A percentile compares a stretch with the other conserved stretches of the same genome.
These are phyloP conservation scores for Populus alba DNA, from an alignment of 345 rosid species.

Conservation along the genomic window DNA sequence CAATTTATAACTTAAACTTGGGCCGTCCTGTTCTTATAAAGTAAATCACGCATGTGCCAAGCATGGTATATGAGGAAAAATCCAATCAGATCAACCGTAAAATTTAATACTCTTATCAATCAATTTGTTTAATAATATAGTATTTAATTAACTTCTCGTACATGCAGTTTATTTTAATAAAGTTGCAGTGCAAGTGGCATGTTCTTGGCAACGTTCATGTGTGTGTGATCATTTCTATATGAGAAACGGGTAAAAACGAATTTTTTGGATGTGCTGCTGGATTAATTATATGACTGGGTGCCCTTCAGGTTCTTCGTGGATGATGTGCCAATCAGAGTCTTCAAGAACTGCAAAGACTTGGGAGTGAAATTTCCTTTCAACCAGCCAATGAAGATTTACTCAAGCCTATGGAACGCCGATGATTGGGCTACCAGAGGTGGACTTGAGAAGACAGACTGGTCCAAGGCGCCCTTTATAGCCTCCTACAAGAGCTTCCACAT, in stretches of 20 bases:
- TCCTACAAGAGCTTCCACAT: conserved; percentile 72
- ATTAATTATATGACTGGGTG: background rate
- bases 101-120: no score
- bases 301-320: conserved; percentile 68
- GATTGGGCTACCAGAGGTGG: conserved; percentile 96
- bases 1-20: background rate
- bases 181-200: background rate
- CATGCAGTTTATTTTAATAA: background rate
- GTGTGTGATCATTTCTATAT: background rate
- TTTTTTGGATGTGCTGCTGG: background rate
- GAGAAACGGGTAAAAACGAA: background rate
- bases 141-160: background rate
- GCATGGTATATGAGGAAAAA: background rate
- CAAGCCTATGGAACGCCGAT: conserved; percentile 83
- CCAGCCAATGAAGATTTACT: conserved; percentile 87
- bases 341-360: conserved; percentile 74
- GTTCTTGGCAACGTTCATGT: background rate
- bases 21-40: background rate
- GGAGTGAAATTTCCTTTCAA: conserved; percentile 72
- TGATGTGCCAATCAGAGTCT: conserved; percentile 67
- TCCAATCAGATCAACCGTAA: background rate
- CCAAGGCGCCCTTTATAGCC: conserved; percentile 70
- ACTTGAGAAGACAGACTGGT: conserved; percentile 82
- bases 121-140: background rate
- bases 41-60: background rate